Evolutionary conservation across 306 rosid species (phyloP).

Genomic region (Hippophae gyantsensis): DNA sequence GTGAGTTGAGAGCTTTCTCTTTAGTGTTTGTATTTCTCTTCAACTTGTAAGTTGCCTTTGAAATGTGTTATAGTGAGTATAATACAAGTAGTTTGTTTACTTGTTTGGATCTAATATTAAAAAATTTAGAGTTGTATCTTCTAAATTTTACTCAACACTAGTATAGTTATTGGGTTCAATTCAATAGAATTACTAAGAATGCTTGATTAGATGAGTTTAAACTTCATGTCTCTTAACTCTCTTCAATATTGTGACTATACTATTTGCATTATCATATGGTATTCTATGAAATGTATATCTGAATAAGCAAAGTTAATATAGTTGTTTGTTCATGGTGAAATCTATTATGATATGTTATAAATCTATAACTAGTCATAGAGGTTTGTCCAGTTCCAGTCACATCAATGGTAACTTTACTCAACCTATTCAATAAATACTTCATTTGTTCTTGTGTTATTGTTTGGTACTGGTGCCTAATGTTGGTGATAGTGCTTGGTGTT

Average conservation of each 20-base stretch:
- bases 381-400: slow-evolving; percentile 10
- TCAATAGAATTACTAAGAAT: not conserved
- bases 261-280: not conserved
- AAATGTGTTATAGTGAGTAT: too few relatives aligned
- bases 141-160: too few relatives aligned
- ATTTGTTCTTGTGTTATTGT: not conserved
- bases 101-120: too few relatives aligned
- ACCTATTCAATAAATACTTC: slow-evolving; percentile 10
- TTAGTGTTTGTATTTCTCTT: too few relatives aligned
- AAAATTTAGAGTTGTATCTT: too few relatives aligned
- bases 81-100: too few relatives aligned
- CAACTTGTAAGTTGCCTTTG: too few relatives aligned
- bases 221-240: not conserved
- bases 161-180: not conserved
- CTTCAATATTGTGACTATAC: not conserved
- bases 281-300: not conserved
- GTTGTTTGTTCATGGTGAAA: slow-evolving; percentile 1
- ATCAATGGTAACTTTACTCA: slow-evolving; percentile 5
- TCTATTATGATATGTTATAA: slow-evolving; percentile 8
- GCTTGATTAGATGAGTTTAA: not conserved
- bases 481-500: too few relatives aligned
- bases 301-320: not conserved
- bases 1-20: too few relatives aligned
- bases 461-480: too few relatives aligned
- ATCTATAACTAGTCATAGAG: not conserved